phyloP scores from a whole-genome alignment of 2,329 filamentous ascomycete genomes.

The Fusarium buharicum region DNA sequence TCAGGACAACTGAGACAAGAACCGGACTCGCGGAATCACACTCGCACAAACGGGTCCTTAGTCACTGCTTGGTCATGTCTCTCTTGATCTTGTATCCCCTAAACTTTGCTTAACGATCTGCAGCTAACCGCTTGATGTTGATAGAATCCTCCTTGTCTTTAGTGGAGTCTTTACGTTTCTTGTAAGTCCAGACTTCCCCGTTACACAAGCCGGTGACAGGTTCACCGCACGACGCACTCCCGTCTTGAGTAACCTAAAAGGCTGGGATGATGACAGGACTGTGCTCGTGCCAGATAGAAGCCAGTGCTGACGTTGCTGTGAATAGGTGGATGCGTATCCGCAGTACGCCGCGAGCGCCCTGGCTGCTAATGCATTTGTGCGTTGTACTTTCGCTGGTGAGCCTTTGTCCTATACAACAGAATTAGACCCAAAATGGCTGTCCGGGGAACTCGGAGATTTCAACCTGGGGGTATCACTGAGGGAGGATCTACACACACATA shows the following conservation, averaged over 20 bases:
- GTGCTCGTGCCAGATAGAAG: conserved; percentile 33
- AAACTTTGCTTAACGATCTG: conserved; percentile 23
- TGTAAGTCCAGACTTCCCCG: conserved; percentile 61
- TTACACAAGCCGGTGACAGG: conserved; percentile 23
- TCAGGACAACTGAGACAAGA: conserved; percentile 27
- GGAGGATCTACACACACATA: not conserved
- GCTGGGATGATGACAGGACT: conserved; percentile 23
- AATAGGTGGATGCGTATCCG: conserved; percentile 77
- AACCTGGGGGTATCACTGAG: not conserved
- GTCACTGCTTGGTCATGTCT: conserved; percentile 50
- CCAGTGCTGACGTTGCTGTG: conserved; percentile 32
- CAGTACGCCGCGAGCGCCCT: conserved; percentile 80
- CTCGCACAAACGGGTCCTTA: conserved; percentile 35
- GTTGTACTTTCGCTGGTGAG: conserved; percentile 78
- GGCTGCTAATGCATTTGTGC: conserved; percentile 83
- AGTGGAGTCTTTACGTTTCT: conserved; percentile 89
- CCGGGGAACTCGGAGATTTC: conserved; percentile 2
- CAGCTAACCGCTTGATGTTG: conserved; percentile 45
- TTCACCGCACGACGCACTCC: conserved; percentile 24
- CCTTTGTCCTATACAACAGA: not conserved
- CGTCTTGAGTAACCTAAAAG: conserved; percentile 28
- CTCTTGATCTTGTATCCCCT: conserved; percentile 40
- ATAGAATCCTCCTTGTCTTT: conserved; percentile 79
- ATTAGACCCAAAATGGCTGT: conserved; percentile 1
- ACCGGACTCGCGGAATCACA: conserved; percentile 20